Percentiles rank a stretch among this genome's conserved stretches.
phyloP scores from a whole-genome alignment of 768 basidiomycete genomes.

The Mycena capillaripes region DNA sequence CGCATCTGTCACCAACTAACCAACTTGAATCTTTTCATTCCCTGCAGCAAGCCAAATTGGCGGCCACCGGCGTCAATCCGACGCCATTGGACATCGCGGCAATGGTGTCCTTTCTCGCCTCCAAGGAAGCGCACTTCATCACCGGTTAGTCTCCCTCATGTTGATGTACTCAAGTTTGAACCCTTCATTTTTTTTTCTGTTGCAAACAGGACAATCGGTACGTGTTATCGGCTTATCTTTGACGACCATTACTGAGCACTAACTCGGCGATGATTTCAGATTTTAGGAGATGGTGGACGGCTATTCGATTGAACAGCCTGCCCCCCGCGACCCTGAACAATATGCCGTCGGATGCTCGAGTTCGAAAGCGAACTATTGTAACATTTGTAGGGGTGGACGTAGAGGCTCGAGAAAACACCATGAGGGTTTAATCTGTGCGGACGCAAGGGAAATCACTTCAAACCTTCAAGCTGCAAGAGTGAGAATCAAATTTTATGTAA shows the following conservation, averaged over 20 bases:
- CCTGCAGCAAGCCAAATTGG: conserved; percentile 28
- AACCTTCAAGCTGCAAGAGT: no score
- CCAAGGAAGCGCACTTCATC: conserved; percentile 45
- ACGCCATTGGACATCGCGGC: conserved; percentile 42
- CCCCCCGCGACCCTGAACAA: no score
- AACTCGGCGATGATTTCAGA: conserved; percentile 4
- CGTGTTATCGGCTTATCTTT: neutral
- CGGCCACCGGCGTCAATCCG: conserved; percentile 39
- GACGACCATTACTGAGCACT: no score
- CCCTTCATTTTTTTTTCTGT: no score
- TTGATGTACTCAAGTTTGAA: neutral
- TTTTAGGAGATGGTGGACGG: conserved; percentile 30
- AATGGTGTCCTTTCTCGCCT: conserved; percentile 50
- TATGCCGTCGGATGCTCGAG: no score
- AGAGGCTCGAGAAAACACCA: no score
- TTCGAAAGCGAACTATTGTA: no score
- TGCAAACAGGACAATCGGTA: conserved; percentile 9
- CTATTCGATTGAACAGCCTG: conserved; percentile 25
- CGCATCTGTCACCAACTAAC: neutral
- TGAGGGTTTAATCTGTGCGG: no score
- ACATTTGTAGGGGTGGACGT: no score
- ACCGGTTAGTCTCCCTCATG: conserved; percentile 38
- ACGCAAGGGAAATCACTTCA: no score
- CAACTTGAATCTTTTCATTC: neutral
- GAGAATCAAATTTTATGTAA: no score